phyloP scores from a whole-genome alignment of 225 moss, liverwort and hornwort genomes.

The Anthoceros angustus region DNA sequence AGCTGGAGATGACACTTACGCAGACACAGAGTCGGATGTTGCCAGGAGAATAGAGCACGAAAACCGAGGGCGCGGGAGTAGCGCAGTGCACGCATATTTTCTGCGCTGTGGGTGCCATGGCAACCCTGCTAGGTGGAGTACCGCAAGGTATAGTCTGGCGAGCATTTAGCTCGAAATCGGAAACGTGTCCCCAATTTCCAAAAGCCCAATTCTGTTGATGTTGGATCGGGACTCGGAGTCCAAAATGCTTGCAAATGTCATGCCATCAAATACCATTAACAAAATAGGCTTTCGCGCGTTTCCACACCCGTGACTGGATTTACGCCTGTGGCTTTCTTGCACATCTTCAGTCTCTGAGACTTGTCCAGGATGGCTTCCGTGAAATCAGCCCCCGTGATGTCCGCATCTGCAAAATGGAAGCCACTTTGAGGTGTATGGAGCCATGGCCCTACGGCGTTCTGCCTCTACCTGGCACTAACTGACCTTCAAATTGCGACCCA shows the following conservation, averaged over 20 bases:
- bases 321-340: conserved; percentile 50
- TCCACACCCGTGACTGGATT: conserved; percentile 48
- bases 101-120: too few relatives aligned
- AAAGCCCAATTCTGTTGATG: too few relatives aligned
- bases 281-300: conserved; percentile 62
- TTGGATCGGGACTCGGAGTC: too few relatives aligned
- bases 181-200: too few relatives aligned
- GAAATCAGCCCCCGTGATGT: conserved; percentile 65
- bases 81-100: conserved; percentile 63
- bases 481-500: conserved; percentile 70
- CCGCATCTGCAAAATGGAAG: conserved; percentile 31
- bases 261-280: conserved; percentile 7
- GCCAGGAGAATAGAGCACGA: conserved; percentile 83
- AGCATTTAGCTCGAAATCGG: too few relatives aligned
- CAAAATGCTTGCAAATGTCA: neutral
- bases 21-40: conserved; percentile 81
- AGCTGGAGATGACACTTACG: conserved; percentile 23
- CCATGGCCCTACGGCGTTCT: neutral
- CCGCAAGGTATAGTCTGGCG: too few relatives aligned
- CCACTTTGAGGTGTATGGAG: neutral
- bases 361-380: conserved; percentile 64
- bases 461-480: neutral
- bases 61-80: conserved; percentile 45
- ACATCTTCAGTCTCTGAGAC: conserved; percentile 53
- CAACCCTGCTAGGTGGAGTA: too few relatives aligned